Conservation (phyloP, 768 basidiomycete species). For the Ephemerocybe angulata region DNA sequence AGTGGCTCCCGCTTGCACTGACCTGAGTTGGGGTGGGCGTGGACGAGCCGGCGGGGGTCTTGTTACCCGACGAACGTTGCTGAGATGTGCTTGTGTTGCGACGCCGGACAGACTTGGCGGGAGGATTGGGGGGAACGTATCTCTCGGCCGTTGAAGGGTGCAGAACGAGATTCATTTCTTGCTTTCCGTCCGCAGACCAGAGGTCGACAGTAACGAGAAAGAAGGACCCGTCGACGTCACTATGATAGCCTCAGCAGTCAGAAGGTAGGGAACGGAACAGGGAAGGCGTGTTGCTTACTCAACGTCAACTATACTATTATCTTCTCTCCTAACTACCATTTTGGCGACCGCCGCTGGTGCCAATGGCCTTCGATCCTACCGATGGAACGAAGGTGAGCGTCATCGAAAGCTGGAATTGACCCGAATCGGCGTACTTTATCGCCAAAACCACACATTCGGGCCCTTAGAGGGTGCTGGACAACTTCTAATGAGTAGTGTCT, state of each 20-base stretch:
- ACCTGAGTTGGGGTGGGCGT: constrained; percentile 52
- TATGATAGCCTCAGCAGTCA: constrained; percentile 26
- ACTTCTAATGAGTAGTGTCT: constrained; percentile 84
- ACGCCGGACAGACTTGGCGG: constrained; percentile 36
- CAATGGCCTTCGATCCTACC: constrained; percentile 85
- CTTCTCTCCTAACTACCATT: constrained; percentile 68
- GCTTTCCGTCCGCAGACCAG: constrained; percentile 78
- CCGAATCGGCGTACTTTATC: constrained; percentile 65
- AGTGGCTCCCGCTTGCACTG: too few relatives aligned
- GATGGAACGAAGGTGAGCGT: constrained; percentile 12
- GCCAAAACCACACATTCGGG: constrained; percentile 95
- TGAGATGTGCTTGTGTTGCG: constrained; percentile 39
- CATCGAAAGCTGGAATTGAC: constrained; percentile 7
- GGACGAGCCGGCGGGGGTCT: constrained; percentile 45
- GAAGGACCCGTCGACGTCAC: constrained; percentile 83
- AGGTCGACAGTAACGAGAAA: constrained; percentile 91
- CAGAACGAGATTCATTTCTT: constrained; percentile 85
- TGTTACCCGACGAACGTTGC: constrained; percentile 37
- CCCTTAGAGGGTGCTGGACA: constrained; percentile 84
- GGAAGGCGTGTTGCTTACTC: constrained; percentile 52
- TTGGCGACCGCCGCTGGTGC: constrained; percentile 89
- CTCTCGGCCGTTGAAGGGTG: constrained; percentile 81
- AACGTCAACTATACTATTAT: constrained; percentile 64
- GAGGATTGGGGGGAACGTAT: constrained; percentile 50
- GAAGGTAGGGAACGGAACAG: constrained; percentile 5